phyloP scores from a whole-genome alignment of 768 basidiomycete genomes.

The Russula lepida region DNA sequence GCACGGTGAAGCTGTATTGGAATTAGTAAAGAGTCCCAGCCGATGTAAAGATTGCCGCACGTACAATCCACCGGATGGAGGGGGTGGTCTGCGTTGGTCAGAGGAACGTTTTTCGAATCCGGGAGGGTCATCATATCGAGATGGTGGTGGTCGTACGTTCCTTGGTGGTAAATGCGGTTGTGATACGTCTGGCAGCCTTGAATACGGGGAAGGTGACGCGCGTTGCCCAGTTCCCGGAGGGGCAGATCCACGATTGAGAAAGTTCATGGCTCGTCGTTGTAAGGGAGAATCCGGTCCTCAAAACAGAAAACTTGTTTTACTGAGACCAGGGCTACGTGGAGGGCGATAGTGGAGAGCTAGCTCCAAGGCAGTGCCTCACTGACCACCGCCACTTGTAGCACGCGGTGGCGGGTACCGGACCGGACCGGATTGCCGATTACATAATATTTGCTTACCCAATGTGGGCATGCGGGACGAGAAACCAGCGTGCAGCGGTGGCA shows the following conservation, averaged over 20 bases:
- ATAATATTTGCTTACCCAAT: too few relatives aligned
- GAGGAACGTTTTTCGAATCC: slow-evolving; percentile 26
- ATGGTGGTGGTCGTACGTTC: slow-evolving; percentile 20
- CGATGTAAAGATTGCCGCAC: not conserved
- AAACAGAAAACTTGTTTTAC: too few relatives aligned
- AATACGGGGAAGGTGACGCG: slow-evolving; percentile 16
- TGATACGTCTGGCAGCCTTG: slow-evolving; percentile 16
- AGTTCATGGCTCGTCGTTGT: slow-evolving; percentile 7
- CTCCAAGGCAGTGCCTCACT: too few relatives aligned
- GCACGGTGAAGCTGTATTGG: slow-evolving; percentile 24
- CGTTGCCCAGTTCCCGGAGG: slow-evolving; percentile 5
- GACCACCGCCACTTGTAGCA: too few relatives aligned
- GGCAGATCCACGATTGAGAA: slow-evolving; percentile 11
- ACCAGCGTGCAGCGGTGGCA: too few relatives aligned
- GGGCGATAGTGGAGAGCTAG: too few relatives aligned
- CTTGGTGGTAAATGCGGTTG: slow-evolving; percentile 14
- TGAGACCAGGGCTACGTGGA: too few relatives aligned
- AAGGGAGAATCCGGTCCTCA: not conserved
- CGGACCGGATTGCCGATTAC: too few relatives aligned
- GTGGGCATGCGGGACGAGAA: too few relatives aligned
- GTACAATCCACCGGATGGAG: slow-evolving; percentile 21
- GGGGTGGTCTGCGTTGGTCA: slow-evolving; percentile 21
- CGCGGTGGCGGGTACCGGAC: too few relatives aligned
- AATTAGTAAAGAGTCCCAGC: not conserved
- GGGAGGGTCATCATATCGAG: slow-evolving; percentile 26